Base-by-base conservation (phyloP, 176 grass and related monocot species). In the Oryza meridionalis region DNA sequence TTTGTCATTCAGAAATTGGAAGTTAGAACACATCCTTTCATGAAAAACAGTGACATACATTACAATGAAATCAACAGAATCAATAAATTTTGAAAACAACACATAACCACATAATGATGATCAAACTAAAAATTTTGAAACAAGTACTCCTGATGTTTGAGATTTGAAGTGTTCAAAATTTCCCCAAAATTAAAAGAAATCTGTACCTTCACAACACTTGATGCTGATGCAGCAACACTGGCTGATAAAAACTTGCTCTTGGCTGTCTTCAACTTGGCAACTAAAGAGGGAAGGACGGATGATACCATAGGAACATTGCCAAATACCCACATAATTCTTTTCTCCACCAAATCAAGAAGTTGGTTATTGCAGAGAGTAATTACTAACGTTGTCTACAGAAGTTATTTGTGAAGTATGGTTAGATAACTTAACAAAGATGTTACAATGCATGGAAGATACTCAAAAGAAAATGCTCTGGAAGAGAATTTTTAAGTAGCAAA, bases 361-460 rank as follows among this genome's bases (percentile, higher is more conserved):
- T 98, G 93, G 83, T 98, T 95, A 73, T 98, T 98, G 76, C 93
- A 93, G 76, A 95, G 45, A 50, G 89, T 88, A 63, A 98, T 92
- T 64, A 98, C 94, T 51, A 93, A 92, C 5, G 89, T 85, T 77
- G 90, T 90, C 93, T 99, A 87, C 65, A 89, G 15, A 68, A 75
- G 80, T 77, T 81, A 90, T 87, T 76, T 75, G 40, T 37, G 77
- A 77, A 43, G 27, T 45, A 27, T 19, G 33, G 31, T 58, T 74
- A 90, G 21, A 74, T 37, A 12, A 42, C 21, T 69, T 74, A 80
- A 44, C 4, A 49, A 59, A 80, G 9, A 74, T 42, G 77, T 45
- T 22, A 84, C 37, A 0, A 38, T 37, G 84, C 49, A 72, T 16
- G 61, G 38, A 13, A 29, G 85, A 40, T 62, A 67, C 22, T 78